Base-by-base conservation (phyloP, 2,329 filamentous ascomycete genomes). In the Fusarium sulawesiense region DNA sequence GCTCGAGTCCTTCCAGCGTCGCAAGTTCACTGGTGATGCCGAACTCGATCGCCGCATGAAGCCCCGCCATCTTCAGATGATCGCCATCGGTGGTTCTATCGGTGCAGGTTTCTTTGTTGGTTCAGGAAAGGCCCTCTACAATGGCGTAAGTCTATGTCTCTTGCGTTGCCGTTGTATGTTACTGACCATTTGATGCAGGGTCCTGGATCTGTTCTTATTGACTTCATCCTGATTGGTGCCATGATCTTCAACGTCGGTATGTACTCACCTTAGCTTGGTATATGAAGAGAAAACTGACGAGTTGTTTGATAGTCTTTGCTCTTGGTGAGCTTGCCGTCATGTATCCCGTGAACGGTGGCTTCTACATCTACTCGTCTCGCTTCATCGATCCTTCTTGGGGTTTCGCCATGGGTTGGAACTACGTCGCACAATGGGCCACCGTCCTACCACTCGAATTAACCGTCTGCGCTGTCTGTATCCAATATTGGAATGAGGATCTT, bases 101-200 rank as follows among this genome's bases (percentile, higher is more conserved):
- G 87, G 87, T 78, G 87, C 87, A 76, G 87, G 87, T 80, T 88
- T 89, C 81, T 89, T 89, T 77, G 87, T 89, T 75, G 86, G 87
- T 73, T 88, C 86, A 56, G 87, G 87, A 74, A 77, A 80, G 71
- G 87, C 87, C 48, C 81, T 89, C 13, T 74, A 74, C 70, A 83
- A 78, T 60, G 87, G 87, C 78, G 84, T 75, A 63, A 67, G 73
- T 69, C 5, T 13, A 37, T 10, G 3, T 6, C 14, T 8, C 23
- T 40, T 45, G 2, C 9, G 12, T 20, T 2, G 9, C 25, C 2
- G 14, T 2, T 21, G 12, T 12, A 12, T 13, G 25, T 60, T 21
- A 29, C 60, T 75, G 51, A 75, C 14, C 2, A 4, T 11, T 13
- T 34, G n/a, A 20, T 11, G 23, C 10, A 74, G 73, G 73, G 83